phyloP scores from a whole-genome alignment of 176 grass and related monocot genomes.

The Dendrocalamus sinicus region DNA sequence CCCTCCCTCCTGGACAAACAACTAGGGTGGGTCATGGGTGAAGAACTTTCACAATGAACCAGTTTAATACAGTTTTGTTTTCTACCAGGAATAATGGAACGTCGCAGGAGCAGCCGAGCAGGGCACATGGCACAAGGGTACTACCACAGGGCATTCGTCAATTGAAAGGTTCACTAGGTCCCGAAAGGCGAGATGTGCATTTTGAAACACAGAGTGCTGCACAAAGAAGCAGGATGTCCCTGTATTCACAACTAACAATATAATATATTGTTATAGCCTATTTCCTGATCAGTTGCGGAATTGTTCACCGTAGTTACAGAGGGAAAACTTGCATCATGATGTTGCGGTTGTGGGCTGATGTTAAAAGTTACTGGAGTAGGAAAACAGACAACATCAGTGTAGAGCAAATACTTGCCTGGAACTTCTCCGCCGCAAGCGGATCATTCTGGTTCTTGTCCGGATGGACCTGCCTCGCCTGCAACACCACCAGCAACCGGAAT shows the following conservation, averaged over 20 bases:
- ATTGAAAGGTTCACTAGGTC: not conserved
- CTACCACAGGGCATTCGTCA: not conserved
- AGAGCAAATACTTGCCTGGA: slow-evolving; percentile 63
- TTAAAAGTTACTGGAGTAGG: not conserved
- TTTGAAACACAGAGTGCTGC: not conserved
- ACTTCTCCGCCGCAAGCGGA: slow-evolving; percentile 69
- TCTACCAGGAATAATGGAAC: not conserved
- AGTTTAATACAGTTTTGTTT: not conserved
- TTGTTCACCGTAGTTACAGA: not conserved
- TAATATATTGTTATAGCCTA: not conserved
- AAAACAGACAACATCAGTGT: not conserved
- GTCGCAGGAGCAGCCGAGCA: not conserved
- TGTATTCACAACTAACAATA: not conserved
- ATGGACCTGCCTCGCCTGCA: slow-evolving; percentile 81
- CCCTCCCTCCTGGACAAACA: not conserved
- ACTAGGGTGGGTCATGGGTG: not conserved
- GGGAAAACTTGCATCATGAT: not conserved
- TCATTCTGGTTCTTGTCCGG: slow-evolving; percentile 85
- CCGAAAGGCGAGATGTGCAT: not conserved
- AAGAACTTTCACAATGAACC: not conserved
- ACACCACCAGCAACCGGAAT: slow-evolving; percentile 32
- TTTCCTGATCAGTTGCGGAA: not conserved
- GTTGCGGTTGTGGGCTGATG: not conserved
- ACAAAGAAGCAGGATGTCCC: not conserved
- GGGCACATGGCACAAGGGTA: not conserved